Evolutionary conservation across 2,329 filamentous ascomycete species (phyloP), one percentile per base, ranked within the genome.

Genomic region (Pseudogymnoascus sp.): DNA sequence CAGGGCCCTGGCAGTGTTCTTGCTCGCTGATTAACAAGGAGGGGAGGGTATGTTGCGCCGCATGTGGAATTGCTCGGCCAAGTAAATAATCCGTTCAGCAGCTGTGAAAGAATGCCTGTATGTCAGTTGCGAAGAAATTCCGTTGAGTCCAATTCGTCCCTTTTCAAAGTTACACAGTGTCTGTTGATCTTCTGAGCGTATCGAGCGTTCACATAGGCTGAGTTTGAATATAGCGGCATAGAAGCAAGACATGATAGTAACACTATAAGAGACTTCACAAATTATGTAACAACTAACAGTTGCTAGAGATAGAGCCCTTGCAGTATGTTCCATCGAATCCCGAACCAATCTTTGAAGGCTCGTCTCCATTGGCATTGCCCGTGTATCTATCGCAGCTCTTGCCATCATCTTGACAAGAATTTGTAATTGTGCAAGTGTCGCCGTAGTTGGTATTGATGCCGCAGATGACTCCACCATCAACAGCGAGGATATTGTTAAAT

Each of bases 371-470:
- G 41, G 67, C 63, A 60, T 73, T 74, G 39, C 74, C 74, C n/a
- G 66, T 67, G 66, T 72, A 75, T 19, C 45, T 52, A 52, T 52
- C 45, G 61, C 70, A 72, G 37, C 63, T 66, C 64, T 72, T 71
- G 57, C 63, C 67, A 21, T 60, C 58, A 38, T 52, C 15, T 4
- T 52, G 45, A 6, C 71, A 73, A 13, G 73, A 73, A 63, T 76
- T 75, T 60, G 70, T 73, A 62, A 77, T 72, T 6, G 67, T 72
- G 56, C 74, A 74, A 1, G 73, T 76, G 64, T 78, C 76, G 34
- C 76, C 77, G 63, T 76, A 79, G 74, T 79, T 81, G 61, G 72
- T 72, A 72, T 79, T 80, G 69, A 80, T 79, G 55, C 77, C 76
- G 63, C 72, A 75, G 30, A 77, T 71, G 13, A 72, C 70, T 58